phyloP scores from a whole-genome alignment of 768 basidiomycete species.

The Leccinum subtestaceum region DNA sequence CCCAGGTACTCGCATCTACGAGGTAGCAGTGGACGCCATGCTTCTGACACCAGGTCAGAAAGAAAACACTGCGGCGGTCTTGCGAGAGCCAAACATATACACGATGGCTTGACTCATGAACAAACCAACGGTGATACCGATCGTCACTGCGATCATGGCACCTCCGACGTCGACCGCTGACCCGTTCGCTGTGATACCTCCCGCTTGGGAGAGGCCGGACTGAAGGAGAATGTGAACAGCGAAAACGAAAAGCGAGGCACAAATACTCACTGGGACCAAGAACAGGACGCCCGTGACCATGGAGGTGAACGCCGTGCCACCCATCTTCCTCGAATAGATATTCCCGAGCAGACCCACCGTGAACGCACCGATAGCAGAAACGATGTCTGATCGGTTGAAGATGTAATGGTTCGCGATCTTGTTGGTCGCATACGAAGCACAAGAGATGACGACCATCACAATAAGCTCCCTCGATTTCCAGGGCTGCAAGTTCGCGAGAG shows the following conservation, averaged over 20 bases:
- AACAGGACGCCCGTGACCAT: slow-evolving; percentile 91
- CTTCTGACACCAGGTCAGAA: slow-evolving; percentile 43
- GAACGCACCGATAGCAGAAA: slow-evolving; percentile 83
- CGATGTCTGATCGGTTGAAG: slow-evolving; percentile 79
- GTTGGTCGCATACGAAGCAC: slow-evolving; percentile 74
- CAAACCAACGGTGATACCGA: slow-evolving; percentile 85
- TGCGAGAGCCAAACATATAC: slow-evolving; percentile 81
- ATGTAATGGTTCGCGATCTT: slow-evolving; percentile 83
- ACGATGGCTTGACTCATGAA: slow-evolving; percentile 88
- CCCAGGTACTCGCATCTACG: slow-evolving; percentile 5
- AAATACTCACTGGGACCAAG: slow-evolving; percentile 70
- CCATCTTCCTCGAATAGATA: slow-evolving; percentile 75
- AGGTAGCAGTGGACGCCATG: not conserved
- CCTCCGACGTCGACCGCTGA: slow-evolving; percentile 82
- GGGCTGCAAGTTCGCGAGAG: slow-evolving; percentile 77
- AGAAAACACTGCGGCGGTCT: slow-evolving; percentile 83
- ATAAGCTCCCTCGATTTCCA: slow-evolving; percentile 65
- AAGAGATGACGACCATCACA: slow-evolving; percentile 85
- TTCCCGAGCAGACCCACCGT: slow-evolving; percentile 78
- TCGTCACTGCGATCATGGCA: slow-evolving; percentile 87
- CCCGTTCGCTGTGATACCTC: slow-evolving; percentile 79
- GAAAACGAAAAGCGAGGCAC: not conserved
- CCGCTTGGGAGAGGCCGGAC: slow-evolving; percentile 85
- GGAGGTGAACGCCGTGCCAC: slow-evolving; percentile 84
- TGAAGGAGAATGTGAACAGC: slow-evolving; percentile 26